phyloP scores from a whole-genome alignment of 1,139 yeast genomes.

The Yamadazyma diddensiae region DNA sequence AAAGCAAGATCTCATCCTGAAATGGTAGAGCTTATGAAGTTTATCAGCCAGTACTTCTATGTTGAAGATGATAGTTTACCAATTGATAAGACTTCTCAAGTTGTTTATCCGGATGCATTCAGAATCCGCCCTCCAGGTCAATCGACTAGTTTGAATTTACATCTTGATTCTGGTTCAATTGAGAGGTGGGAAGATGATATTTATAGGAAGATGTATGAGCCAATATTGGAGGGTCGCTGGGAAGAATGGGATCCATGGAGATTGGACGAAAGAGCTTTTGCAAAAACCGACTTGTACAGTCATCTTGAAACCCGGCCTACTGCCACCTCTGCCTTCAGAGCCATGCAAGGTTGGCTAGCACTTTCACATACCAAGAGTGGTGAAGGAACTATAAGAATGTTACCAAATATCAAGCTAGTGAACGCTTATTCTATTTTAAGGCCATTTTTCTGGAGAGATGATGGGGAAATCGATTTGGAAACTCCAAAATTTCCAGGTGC shows the following conservation, averaged over 20 bases:
- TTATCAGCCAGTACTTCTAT: conserved; percentile 33
- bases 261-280: conserved; percentile 33
- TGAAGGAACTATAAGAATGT: conserved; percentile 43
- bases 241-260: conserved; percentile 46
- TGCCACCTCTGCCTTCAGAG: conserved; percentile 39
- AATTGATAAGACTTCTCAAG: conserved; percentile 25
- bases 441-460: conserved; percentile 42
- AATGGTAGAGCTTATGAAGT: conserved; percentile 25
- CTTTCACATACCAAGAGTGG: conserved; percentile 31
- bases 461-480: conserved; percentile 22
- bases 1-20: conserved; percentile 42
- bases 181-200: conserved; percentile 34
- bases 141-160: conserved; percentile 34
- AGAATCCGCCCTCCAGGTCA: conserved; percentile 45
- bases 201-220: conserved; percentile 36
- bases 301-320: conserved; percentile 21
- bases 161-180: conserved; percentile 44
- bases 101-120: conserved; percentile 38
- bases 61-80: conserved; percentile 23
- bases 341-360: conserved; percentile 51
- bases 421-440: conserved; percentile 43
- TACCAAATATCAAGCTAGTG: conserved; percentile 34
- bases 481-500: conserved; percentile 24
- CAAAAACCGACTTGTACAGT: conserved; percentile 32
- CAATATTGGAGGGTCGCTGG: conserved; percentile 45